Evolutionary conservation across 306 rosid genomes (phyloP).

Genomic region (Begonia fuchsioides): DNA sequence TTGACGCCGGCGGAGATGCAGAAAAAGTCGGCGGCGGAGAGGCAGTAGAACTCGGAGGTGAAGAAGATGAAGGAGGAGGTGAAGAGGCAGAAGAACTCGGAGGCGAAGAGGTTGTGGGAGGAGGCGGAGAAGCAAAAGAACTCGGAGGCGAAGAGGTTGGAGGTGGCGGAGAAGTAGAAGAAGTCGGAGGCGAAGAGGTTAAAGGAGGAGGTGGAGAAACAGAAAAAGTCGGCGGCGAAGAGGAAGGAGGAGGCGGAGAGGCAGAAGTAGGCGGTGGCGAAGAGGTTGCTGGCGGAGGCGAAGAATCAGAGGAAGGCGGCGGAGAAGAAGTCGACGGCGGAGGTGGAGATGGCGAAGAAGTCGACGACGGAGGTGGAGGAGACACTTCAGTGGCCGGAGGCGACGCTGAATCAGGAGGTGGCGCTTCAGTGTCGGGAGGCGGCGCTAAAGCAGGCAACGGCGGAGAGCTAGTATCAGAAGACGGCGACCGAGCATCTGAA

Average conservation of each 20-base stretch:
- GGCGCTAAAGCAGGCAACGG: constrained; percentile 6
- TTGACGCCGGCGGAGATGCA: no score
- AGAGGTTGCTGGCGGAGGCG: neutral
- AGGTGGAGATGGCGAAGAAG: constrained; percentile 8
- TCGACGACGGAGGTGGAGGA: constrained; percentile 10
- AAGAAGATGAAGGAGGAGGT: constrained; percentile 1
- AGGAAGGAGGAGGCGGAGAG: constrained; percentile 12
- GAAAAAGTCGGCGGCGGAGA: no score
- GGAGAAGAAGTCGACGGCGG: neutral
- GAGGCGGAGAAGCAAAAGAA: constrained; percentile 21
- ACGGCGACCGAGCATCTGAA: constrained; percentile 2
- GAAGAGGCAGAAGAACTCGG: constrained; percentile 11
- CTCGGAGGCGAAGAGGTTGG: constrained; percentile 11
- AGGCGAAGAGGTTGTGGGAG: constrained; percentile 12
- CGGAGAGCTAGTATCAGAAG: constrained; percentile 11
- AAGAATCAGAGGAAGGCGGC: no score
- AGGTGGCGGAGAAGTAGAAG: constrained; percentile 13
- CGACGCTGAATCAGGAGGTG: constrained; percentile 16
- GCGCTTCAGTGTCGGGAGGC: constrained; percentile 4
- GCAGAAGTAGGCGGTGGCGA: constrained; percentile 8
- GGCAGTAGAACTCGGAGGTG: neutral
- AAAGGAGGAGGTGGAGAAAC: constrained; percentile 16
- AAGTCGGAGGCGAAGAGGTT: constrained; percentile 5
- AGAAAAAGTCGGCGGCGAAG: constrained; percentile 1
- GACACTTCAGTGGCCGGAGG: constrained; percentile 4